Evolutionary conservation across 2,329 filamentous ascomycete species (phyloP).

Genomic region (Sphaceloma murrayae): DNA sequence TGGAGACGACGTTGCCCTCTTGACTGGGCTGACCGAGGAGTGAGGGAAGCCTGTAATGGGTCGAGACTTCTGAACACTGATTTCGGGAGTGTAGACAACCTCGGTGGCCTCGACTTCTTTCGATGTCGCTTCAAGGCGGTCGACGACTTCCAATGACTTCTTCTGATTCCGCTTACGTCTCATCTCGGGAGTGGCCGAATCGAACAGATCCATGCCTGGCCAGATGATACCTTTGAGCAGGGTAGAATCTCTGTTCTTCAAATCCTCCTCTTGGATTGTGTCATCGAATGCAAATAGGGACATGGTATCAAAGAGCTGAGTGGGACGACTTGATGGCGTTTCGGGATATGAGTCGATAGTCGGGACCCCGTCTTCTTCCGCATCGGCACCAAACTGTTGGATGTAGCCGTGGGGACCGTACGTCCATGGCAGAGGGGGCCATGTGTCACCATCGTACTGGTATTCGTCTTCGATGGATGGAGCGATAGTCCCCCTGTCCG

Average conservation of each 20-base stretch:
- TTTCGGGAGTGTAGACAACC: slow-evolving; percentile 47
- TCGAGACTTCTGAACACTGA: slow-evolving; percentile 35
- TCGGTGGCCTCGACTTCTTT: slow-evolving; percentile 55
- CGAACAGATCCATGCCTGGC: slow-evolving; percentile 74
- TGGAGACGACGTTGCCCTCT: slow-evolving; percentile 27
- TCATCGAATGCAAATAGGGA: slow-evolving; percentile 25
- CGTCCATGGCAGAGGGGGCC: not conserved
- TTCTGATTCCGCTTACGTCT: slow-evolving; percentile 68
- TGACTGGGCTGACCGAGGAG: slow-evolving; percentile 29
- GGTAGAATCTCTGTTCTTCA: slow-evolving; percentile 29
- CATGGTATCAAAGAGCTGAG: slow-evolving; percentile 17
- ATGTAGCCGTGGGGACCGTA: not conserved
- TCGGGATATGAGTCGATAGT: not conserved
- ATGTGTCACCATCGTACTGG: not conserved
- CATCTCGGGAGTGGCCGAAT: slow-evolving; percentile 64
- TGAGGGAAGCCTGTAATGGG: slow-evolving; percentile 38
- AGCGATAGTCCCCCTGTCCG: not conserved
- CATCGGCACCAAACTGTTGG: not conserved
- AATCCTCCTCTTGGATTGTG: slow-evolving; percentile 28
- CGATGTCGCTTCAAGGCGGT: slow-evolving; percentile 56
- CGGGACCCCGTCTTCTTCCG: not conserved
- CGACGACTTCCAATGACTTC: slow-evolving; percentile 62
- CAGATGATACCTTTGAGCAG: slow-evolving; percentile 61
- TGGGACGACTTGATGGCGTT: slow-evolving; percentile 1
- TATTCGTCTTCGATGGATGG: not conserved